Conservation (phyloP, 495 filamentous ascomycete genomes). For the Neurospora cerealis region DNA sequence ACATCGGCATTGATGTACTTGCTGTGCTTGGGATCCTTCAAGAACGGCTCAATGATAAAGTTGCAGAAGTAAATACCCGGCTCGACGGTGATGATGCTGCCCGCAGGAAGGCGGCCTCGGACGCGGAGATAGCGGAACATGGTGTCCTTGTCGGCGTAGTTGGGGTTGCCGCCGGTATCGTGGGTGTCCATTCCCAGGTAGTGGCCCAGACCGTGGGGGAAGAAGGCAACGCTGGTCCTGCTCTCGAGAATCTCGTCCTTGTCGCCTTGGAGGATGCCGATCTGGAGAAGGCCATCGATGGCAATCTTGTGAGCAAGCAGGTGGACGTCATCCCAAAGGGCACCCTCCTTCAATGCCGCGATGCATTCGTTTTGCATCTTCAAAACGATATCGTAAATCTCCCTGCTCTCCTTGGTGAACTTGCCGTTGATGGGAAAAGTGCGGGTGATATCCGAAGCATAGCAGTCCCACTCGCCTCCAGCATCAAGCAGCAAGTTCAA, state of each 20-base stretch:
- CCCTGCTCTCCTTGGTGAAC: constrained; percentile 59
- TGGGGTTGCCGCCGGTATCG: constrained; percentile 78
- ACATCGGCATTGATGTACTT: constrained; percentile 66
- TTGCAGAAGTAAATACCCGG: constrained; percentile 91
- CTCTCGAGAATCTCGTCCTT: constrained; percentile 62
- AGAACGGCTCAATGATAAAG: constrained; percentile 80
- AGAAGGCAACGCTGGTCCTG: constrained; percentile 75
- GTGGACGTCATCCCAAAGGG: constrained; percentile 82
- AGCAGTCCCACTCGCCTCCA: constrained; percentile 68
- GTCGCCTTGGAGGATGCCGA: constrained; percentile 65
- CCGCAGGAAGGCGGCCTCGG: constrained; percentile 62
- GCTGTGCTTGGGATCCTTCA: constrained; percentile 56
- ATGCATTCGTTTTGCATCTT: constrained; percentile 77
- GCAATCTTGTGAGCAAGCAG: constrained; percentile 67
- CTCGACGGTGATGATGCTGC: constrained; percentile 81
- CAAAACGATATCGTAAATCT: constrained; percentile 79
- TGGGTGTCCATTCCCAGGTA: constrained; percentile 94
- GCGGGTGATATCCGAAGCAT: constrained; percentile 84
- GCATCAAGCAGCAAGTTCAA: constrained; percentile 75
- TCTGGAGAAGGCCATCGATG: constrained; percentile 62
- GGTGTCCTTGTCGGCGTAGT: constrained; percentile 72
- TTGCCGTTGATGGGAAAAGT: constrained; percentile 73
- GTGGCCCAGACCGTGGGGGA: constrained; percentile 87
- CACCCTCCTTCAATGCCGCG: constrained; percentile 60
- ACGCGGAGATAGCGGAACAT: constrained; percentile 83